phyloP scores from a whole-genome alignment of 2,329 filamentous ascomycete species.

The Colletotrichum sp. region DNA sequence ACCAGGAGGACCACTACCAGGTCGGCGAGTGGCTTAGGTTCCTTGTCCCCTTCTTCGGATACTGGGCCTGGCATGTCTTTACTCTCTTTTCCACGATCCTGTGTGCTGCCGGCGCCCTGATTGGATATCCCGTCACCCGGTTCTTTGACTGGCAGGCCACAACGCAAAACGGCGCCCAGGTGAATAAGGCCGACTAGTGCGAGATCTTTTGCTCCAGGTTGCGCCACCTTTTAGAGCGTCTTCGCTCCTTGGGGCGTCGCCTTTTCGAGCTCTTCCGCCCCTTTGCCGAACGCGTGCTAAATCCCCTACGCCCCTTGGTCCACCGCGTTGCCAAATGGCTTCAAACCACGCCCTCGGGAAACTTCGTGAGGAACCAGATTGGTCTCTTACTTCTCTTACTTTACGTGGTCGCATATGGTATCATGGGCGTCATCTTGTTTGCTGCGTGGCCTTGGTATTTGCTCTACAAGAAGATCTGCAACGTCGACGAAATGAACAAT shows the following conservation, averaged over 20 bases:
- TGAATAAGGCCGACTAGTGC: neutral
- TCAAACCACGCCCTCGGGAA: neutral
- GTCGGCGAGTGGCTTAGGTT: conserved; percentile 78
- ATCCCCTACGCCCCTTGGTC: neutral
- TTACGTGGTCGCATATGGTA: neutral
- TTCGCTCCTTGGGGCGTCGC: neutral
- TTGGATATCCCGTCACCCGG: conserved; percentile 15
- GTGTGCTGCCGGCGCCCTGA: conserved; percentile 60
- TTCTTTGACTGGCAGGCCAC: neutral
- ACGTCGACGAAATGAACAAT: neutral
- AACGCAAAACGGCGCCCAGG: neutral
- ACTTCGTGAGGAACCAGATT: neutral
- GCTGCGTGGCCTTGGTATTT: neutral
- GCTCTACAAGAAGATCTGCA: neutral
- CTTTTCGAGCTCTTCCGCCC: neutral
- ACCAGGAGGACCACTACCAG: conserved; percentile 85
- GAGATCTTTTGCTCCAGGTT: neutral
- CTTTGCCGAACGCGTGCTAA: neutral
- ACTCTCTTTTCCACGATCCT: conserved; percentile 69
- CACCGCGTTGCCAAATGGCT: neutral
- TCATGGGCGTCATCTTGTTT: neutral
- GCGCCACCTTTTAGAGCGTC: neutral
- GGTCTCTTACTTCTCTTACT: neutral
- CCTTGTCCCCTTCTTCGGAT: conserved; percentile 63
- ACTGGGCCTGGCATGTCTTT: conserved; percentile 59